Evolutionary conservation across 2,329 filamentous ascomycete species (phyloP).

Genomic region (Colletotrichum sp.): DNA sequence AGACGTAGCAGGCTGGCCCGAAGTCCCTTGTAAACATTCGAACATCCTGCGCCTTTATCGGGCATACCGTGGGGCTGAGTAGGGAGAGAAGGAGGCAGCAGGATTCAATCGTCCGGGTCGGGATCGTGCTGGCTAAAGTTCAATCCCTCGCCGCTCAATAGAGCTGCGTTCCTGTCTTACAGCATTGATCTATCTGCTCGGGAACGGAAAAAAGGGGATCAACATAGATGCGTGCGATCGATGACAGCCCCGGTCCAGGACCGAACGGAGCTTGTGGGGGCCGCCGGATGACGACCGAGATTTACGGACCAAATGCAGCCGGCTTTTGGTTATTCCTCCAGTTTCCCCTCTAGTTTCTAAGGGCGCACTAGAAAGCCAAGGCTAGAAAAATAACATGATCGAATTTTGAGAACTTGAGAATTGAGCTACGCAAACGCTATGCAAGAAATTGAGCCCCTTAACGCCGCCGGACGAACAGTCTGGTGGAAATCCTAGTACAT

Average conservation of each 20-base stretch:
- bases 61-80: neutral
- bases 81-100: neutral
- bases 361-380: neutral
- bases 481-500: neutral
- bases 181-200: too few relatives aligned
- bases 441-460: neutral
- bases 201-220: too few relatives aligned
- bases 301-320: neutral
- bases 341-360: too few relatives aligned
- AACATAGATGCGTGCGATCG: neutral
- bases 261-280: neutral
- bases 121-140: neutral
- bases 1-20: neutral
- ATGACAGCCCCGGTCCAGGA: too few relatives aligned
- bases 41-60: neutral
- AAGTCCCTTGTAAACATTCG: neutral
- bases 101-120: neutral
- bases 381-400: too few relatives aligned
- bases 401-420: neutral
- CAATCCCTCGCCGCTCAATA: neutral
- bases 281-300: neutral
- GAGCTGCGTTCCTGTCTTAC: neutral
- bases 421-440: neutral
- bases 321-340: neutral
- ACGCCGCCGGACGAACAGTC: neutral